phyloP scores from a whole-genome alignment of 2,329 filamentous ascomycete species.

The Bimuria novae-zelandiae region DNA sequence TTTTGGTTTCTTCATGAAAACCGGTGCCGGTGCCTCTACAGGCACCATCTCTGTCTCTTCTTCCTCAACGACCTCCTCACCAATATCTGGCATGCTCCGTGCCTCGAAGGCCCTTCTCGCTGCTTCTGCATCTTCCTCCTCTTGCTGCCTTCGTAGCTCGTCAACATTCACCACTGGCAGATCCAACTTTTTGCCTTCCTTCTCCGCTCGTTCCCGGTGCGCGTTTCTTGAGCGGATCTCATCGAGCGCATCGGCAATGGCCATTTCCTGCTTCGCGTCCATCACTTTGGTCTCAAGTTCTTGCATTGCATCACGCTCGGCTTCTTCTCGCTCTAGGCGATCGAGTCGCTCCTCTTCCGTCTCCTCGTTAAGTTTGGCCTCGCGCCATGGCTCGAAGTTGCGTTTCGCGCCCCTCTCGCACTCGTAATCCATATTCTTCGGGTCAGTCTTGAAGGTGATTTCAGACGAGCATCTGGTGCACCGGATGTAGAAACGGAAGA shows the following conservation, averaged over 20 bases:
- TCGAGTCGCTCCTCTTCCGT: slow-evolving; percentile 87
- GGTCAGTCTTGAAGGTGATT: slow-evolving; percentile 93
- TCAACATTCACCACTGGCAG: slow-evolving; percentile 59
- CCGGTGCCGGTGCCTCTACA: slow-evolving; percentile 46
- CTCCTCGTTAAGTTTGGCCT: slow-evolving; percentile 69
- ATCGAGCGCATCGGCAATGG: slow-evolving; percentile 91
- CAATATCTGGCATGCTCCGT: slow-evolving; percentile 48
- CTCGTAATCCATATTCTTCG: slow-evolving; percentile 90
- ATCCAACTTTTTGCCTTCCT: slow-evolving; percentile 62
- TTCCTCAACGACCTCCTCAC: slow-evolving; percentile 58
- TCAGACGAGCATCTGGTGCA: slow-evolving; percentile 86
- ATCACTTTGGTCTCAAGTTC: slow-evolving; percentile 92
- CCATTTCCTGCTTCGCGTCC: slow-evolving; percentile 95
- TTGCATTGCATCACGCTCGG: slow-evolving; percentile 89
- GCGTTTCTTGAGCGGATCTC: slow-evolving; percentile 94
- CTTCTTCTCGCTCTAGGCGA: slow-evolving; percentile 76
- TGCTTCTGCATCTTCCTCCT: slow-evolving; percentile 81
- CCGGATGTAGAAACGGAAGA: slow-evolving; percentile 84
- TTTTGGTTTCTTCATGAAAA: slow-evolving; percentile 78
- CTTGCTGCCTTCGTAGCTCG: slow-evolving; percentile 66
- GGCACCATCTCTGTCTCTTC: slow-evolving; percentile 47
- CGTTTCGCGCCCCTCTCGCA: slow-evolving; percentile 82
- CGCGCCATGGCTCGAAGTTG: slow-evolving; percentile 91
- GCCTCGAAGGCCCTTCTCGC: slow-evolving; percentile 75
- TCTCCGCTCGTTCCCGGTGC: slow-evolving; percentile 75